Evolutionary conservation across 176 grass and related monocot species (phyloP).

Genomic region (Ensete glaucum): DNA sequence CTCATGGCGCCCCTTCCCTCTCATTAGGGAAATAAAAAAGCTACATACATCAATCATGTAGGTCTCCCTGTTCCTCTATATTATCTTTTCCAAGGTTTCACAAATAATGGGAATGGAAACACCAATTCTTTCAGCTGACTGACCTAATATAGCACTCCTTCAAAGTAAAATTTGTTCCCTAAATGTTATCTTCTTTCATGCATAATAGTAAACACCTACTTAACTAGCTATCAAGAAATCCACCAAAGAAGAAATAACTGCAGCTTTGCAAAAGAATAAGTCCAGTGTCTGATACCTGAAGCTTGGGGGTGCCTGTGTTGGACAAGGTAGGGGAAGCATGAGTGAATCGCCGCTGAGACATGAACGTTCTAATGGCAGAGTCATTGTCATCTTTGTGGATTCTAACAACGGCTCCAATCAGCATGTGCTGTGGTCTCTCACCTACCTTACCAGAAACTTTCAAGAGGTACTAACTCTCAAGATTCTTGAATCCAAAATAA

Average conservation of each 20-base stretch:
- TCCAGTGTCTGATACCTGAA: constrained; percentile 35
- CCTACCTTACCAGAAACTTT: constrained; percentile 57
- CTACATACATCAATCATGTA: too few relatives aligned
- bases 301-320: constrained; percentile 77
- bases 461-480: constrained; percentile 90
- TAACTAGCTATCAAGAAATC: constrained; percentile 28
- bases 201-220: constrained; percentile 94
- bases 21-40: too few relatives aligned
- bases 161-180: constrained; percentile 89
- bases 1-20: too few relatives aligned
- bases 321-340: constrained; percentile 85
- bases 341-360: constrained; percentile 95
- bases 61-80: too few relatives aligned
- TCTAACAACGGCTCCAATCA: constrained; percentile 83
- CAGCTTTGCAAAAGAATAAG: not conserved
- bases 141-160: constrained; percentile 85
- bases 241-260: not conserved
- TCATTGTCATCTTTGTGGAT: constrained; percentile 90
- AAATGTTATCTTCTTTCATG: constrained; percentile 97
- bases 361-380: constrained; percentile 62
- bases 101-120: constrained; percentile 84
- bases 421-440: constrained; percentile 80
- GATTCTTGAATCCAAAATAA: constrained; percentile 91
- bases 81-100: constrained; percentile 11
- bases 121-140: constrained; percentile 92